A percentile compares a stretch with the other conserved stretches of the same genome.
These are phyloP conservation scores for Kwoniella sp. DNA, from an alignment of 768 basidiomycete species.

Conservation along the genomic window DNA sequence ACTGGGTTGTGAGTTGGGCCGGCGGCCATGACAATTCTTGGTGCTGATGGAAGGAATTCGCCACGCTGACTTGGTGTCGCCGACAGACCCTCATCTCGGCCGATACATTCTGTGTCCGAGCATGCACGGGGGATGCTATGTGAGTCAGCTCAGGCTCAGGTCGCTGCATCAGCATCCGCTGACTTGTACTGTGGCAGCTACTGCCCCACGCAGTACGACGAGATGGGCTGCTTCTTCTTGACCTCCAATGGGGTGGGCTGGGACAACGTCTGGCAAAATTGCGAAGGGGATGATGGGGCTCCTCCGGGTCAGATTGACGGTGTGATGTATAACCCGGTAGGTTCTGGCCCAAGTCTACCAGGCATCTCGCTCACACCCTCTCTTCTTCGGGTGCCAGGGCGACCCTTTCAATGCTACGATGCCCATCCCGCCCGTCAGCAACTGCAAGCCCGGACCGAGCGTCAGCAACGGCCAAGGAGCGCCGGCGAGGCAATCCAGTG, in stretches of 20 bases:
- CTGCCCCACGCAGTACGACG: conserved; percentile 36
- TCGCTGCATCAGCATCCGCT: not conserved
- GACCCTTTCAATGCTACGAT: conserved; percentile 14
- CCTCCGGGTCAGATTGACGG: conserved; percentile 31
- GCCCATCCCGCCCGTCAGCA: conserved; percentile 14
- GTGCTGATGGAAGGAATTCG: too few species aligned
- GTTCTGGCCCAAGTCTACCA: too few species aligned
- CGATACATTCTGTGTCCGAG: conserved; percentile 37
- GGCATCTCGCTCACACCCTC: too few species aligned
- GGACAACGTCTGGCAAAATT: conserved; percentile 33
- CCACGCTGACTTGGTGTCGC: not conserved
- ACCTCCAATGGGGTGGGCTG: conserved; percentile 28
- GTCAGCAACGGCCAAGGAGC: conserved; percentile 28
- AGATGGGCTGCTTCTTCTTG: conserved; percentile 37
- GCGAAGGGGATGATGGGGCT: conserved; percentile 28
- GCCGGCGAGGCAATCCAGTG: too few species aligned
- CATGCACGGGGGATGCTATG: conserved; percentile 40
- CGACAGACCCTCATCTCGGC: conserved; percentile 36
- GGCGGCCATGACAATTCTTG: too few species aligned
- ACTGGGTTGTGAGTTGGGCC: conserved; percentile 47
- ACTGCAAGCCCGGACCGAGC: conserved; percentile 24
- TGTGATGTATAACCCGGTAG: too few species aligned
- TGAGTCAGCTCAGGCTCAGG: conserved; percentile 11
- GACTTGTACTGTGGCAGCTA: conserved; percentile 7
- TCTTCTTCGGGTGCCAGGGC: too few species aligned